Percentiles rank a stretch among this genome's conserved stretches.
These are phyloP conservation scores for Protomyces inundatus DNA, from an alignment of 1,139 yeast genomes.

Conservation along the genomic window DNA sequence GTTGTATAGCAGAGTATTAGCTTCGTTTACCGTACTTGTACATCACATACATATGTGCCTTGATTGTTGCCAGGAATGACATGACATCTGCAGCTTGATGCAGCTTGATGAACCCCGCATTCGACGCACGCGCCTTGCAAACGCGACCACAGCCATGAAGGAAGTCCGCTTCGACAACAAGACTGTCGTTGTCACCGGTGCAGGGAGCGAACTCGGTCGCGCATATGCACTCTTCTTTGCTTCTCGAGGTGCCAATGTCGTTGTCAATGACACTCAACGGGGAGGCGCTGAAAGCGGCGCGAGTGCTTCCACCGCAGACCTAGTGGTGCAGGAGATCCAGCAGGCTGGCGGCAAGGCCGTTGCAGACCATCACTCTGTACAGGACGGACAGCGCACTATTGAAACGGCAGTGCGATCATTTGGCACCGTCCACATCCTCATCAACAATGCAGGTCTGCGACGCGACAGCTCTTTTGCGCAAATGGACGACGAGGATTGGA, in stretches of 20 bases:
- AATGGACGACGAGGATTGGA: constrained; percentile 82
- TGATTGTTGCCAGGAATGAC: too few relatives aligned
- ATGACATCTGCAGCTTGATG: too few relatives aligned
- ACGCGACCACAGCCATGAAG: too few relatives aligned
- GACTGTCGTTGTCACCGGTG: constrained; percentile 62
- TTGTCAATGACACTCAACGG: constrained; percentile 86
- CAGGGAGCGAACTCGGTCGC: constrained; percentile 95
- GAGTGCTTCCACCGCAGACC: constrained; percentile 61
- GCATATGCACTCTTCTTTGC: constrained; percentile 85
- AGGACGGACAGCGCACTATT: constrained; percentile 68
- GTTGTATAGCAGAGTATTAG: too few relatives aligned
- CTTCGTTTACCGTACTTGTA: too few relatives aligned
- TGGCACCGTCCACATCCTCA: constrained; percentile 79
- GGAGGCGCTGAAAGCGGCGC: constrained; percentile 57
- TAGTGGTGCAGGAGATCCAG: constrained; percentile 79
- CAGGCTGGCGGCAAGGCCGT: constrained; percentile 78
- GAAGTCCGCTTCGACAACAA: too few relatives aligned
- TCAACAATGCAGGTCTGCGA: constrained; percentile 92
- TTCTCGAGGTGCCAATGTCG: constrained; percentile 74
- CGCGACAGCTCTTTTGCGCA: constrained; percentile 85
- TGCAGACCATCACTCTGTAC: constrained; percentile 76
- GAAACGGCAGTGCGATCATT: constrained; percentile 69
- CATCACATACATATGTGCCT: too few relatives aligned
- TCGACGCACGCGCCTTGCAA: too few relatives aligned
- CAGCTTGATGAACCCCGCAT: too few relatives aligned